phyloP scores from a whole-genome alignment of 805 yeast species.

The Ascoidea rubescens region DNA sequence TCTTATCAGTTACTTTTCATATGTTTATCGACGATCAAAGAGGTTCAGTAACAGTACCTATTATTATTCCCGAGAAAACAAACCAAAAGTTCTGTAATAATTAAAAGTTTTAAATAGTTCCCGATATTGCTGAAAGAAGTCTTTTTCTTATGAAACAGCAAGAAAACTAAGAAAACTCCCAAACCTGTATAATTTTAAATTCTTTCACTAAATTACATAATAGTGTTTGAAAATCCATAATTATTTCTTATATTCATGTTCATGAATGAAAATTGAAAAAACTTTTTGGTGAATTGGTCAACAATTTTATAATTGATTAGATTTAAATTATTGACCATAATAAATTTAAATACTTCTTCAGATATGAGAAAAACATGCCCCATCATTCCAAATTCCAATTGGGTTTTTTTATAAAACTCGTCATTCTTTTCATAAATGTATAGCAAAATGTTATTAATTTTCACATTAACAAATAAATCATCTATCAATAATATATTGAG shows the following conservation, averaged over 20 bases:
- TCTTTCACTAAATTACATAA: too few relatives aligned
- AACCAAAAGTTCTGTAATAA: too few relatives aligned
- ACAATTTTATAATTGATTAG: not conserved
- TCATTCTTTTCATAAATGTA: constrained; percentile 4
- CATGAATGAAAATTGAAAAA: not conserved
- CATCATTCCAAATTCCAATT: constrained; percentile 56
- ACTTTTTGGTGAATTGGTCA: not conserved
- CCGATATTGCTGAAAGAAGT: too few relatives aligned
- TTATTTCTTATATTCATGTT: not conserved
- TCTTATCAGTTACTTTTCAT: too few relatives aligned
- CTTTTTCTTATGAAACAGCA: too few relatives aligned
- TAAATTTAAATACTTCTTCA: constrained; percentile 87
- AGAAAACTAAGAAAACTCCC: too few relatives aligned
- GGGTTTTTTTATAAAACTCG: constrained; percentile 1
- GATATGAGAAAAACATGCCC: constrained; percentile 89
- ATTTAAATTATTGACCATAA: constrained; percentile 22
- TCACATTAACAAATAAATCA: constrained; percentile 23
- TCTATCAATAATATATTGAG: constrained; percentile 65
- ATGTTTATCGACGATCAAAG: too few relatives aligned
- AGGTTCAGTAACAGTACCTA: too few relatives aligned
- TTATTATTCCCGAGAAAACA: too few relatives aligned
- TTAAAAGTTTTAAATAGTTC: too few relatives aligned
- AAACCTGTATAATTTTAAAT: too few relatives aligned
- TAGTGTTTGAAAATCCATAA: not conserved
- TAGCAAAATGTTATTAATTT: constrained; percentile 5